phyloP scores from a whole-genome alignment of 1,139 yeast genomes.

The Yamadazyma siamensis region DNA sequence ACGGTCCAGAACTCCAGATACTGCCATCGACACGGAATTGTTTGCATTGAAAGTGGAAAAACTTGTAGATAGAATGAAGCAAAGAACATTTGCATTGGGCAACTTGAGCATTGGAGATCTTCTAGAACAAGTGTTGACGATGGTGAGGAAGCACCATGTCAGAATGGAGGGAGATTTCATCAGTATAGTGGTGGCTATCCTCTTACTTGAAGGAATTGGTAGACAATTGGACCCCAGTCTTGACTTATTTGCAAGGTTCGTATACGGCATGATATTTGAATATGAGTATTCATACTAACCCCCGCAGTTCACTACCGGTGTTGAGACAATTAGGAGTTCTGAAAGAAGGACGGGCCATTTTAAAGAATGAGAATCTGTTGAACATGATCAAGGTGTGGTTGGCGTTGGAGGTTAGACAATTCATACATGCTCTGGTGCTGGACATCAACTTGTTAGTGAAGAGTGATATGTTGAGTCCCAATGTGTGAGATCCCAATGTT shows the following conservation, averaged over 20 bases:
- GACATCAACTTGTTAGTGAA: slow-evolving; percentile 54
- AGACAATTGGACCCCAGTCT: slow-evolving; percentile 88
- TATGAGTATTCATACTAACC: slow-evolving; percentile 41
- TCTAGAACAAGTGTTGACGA: slow-evolving; percentile 76
- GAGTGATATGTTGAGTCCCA: slow-evolving; percentile 51
- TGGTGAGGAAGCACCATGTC: slow-evolving; percentile 94
- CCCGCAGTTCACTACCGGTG: slow-evolving; percentile 75
- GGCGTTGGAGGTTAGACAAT: slow-evolving; percentile 83
- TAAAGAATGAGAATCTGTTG: slow-evolving; percentile 57
- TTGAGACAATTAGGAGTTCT: slow-evolving; percentile 74
- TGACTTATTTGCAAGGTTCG: slow-evolving; percentile 93
- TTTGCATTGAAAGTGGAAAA: slow-evolving; percentile 86
- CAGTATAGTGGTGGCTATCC: slow-evolving; percentile 87
- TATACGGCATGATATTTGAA: slow-evolving; percentile 61
- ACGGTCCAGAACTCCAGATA: slow-evolving; percentile 89
- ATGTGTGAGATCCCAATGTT: no score
- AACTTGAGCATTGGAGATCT: slow-evolving; percentile 90
- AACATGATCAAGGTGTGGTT: slow-evolving; percentile 91
- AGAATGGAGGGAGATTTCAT: slow-evolving; percentile 97
- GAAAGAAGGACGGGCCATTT: slow-evolving; percentile 60
- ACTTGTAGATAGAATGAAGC: slow-evolving; percentile 75
- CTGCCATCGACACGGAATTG: slow-evolving; percentile 77
- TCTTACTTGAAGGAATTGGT: slow-evolving; percentile 90
- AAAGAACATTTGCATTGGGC: slow-evolving; percentile 88
- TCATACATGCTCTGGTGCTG: slow-evolving; percentile 79